phyloP scores from a whole-genome alignment of 2,329 filamentous ascomycete species.

The Diaporthe destruens region DNA sequence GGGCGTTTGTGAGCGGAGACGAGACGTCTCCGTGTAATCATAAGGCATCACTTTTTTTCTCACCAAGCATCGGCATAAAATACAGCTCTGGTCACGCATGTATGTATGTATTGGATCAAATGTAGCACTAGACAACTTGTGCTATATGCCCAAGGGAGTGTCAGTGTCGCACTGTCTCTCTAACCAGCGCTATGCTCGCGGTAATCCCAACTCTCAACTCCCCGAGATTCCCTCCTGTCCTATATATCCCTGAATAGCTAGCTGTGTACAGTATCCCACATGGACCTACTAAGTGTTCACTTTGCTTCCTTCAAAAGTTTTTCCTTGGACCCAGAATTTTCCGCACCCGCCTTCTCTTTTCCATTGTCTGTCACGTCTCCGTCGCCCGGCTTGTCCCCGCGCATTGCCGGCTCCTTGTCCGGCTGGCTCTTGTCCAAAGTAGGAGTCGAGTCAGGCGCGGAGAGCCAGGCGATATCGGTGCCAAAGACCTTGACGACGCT shows the following conservation, averaged over 20 bases:
- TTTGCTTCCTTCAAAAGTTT: background rate
- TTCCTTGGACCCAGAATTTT: background rate
- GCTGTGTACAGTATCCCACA: background rate
- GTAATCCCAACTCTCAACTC: slow-evolving; percentile 7
- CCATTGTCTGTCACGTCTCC: background rate
- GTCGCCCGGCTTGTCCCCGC: background rate
- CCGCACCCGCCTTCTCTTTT: background rate
- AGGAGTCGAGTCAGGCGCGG: background rate
- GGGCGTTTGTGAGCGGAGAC: slow-evolving; percentile 13
- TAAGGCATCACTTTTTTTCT: background rate
- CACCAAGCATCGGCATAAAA: slow-evolving; percentile 16
- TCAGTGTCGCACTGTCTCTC: slow-evolving; percentile 13
- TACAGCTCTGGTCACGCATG: slow-evolving; percentile 14
- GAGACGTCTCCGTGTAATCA: slow-evolving; percentile 14
- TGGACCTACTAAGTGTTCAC: background rate
- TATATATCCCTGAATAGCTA: background rate
- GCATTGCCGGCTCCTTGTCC: no score
- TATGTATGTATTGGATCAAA: slow-evolving; percentile 4
- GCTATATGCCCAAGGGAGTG: slow-evolving; percentile 9
- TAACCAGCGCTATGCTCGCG: slow-evolving; percentile 33
- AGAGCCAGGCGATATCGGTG: background rate
- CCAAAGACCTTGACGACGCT: slow-evolving; percentile 41
- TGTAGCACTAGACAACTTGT: slow-evolving; percentile 19
- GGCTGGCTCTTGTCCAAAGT: background rate
- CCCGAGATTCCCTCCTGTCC: background rate